These are phyloP conservation scores for Chaetomiaceae sp. DNA, from an alignment of 2,329 filamentous ascomycete species.

Conservation along the genomic window DNA sequence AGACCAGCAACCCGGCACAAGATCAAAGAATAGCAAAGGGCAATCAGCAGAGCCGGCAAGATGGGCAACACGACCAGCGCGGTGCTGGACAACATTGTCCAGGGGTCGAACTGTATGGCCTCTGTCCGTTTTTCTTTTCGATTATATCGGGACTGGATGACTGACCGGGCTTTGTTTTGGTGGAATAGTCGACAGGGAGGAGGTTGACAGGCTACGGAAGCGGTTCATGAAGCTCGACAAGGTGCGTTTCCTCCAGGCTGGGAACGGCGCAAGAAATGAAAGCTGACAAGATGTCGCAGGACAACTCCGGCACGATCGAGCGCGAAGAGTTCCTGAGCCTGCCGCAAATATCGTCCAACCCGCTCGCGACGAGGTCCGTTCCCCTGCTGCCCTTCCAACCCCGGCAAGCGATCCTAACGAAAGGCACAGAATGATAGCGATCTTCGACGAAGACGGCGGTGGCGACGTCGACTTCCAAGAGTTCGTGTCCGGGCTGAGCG, in stretches of 20 bases:
- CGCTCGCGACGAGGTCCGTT: conserved; percentile 78
- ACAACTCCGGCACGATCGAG: conserved; percentile 97
- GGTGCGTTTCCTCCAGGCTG: conserved; percentile 47
- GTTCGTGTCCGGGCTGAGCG: conserved; percentile 90
- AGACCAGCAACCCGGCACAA: no score
- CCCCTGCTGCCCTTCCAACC: no score
- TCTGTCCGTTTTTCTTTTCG: not conserved
- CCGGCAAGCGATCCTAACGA: no score
- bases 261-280: no score
- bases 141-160: not conserved
- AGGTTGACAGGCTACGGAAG: conserved; percentile 92
- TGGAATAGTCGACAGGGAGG: conserved; percentile 81
- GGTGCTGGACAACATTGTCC: conserved; percentile 92
- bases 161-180: conserved; percentile 3
- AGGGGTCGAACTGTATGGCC: conserved; percentile 82
- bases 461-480: conserved; percentile 98
- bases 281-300: conserved; percentile 47
- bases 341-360: conserved; percentile 96
- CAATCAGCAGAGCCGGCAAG: conserved; percentile 15
- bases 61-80: conserved; percentile 68
- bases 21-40: not conserved
- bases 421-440: conserved; percentile 90
- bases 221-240: conserved; percentile 99
- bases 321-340: conserved; percentile 96
- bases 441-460: conserved; percentile 97